A percentile compares a stretch with the other conserved stretches of the same genome.
These are phyloP conservation scores for Hymenotorrendiella dingleyae DNA, from an alignment of 2,329 filamentous ascomycete species.

Conservation along the genomic window DNA sequence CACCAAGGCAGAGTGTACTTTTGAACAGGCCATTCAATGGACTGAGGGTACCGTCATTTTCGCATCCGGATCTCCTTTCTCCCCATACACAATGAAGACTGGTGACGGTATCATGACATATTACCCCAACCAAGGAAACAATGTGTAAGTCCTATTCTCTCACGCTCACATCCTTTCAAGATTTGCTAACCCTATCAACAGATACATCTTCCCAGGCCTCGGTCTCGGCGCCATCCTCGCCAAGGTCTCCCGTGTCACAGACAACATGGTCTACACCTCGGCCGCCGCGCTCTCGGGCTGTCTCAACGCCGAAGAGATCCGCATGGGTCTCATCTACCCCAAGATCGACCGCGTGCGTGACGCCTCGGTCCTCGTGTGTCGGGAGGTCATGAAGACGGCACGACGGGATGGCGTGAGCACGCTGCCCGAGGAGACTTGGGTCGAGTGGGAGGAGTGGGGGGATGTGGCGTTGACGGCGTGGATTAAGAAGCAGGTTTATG, in stretches of 20 bases:
- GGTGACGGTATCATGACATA: constrained; percentile 58
- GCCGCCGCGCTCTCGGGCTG: constrained; percentile 74
- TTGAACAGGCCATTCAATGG: constrained; percentile 85
- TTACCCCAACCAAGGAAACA: constrained; percentile 79
- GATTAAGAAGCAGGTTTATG: constrained; percentile 56
- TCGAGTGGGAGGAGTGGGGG: constrained; percentile 68
- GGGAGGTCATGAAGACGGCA: constrained; percentile 89
- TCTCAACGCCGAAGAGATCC: constrained; percentile 74
- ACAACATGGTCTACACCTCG: constrained; percentile 95
- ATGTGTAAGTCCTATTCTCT: constrained; percentile 66
- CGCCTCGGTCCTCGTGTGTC: constrained; percentile 77
- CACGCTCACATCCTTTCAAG: background rate
- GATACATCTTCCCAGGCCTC: constrained; percentile 95
- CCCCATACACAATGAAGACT: constrained; percentile 60
- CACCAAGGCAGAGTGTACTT: constrained; percentile 95
- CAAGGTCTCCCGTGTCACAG: constrained; percentile 80
- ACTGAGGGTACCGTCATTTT: constrained; percentile 91
- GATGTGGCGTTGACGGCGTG: constrained; percentile 54
- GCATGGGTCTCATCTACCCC: constrained; percentile 83
- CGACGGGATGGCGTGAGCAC: constrained; percentile 72
- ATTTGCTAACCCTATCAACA: constrained; percentile 44
- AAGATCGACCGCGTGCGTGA: constrained; percentile 87
- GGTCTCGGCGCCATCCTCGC: constrained; percentile 88
- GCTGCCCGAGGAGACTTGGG: constrained; percentile 62
- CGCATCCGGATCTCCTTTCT: constrained; percentile 91